Evolutionary conservation across 2,329 filamentous ascomycete genomes (phyloP).

Genomic region (Lizonia empirigonia): DNA sequence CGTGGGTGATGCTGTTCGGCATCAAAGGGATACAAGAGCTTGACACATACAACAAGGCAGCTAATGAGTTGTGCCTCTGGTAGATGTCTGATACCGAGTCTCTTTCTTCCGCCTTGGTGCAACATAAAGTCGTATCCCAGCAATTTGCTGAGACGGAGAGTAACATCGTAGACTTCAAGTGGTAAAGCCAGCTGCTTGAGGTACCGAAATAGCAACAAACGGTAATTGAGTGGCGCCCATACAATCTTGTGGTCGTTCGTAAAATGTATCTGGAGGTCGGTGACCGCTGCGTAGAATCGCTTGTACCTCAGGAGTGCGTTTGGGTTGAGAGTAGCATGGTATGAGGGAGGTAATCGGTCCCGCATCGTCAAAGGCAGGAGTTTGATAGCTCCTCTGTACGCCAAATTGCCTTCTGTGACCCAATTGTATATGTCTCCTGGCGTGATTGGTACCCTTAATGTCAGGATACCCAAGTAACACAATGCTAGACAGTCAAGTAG

Average conservation of each 20-base stretch:
- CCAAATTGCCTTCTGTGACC: conserved; percentile 69
- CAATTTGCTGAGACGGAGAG: conserved; percentile 61
- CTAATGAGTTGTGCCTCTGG: conserved; percentile 76
- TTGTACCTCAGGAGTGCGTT: conserved; percentile 56
- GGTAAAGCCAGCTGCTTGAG: conserved; percentile 76
- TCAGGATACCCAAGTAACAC: conserved; percentile 77
- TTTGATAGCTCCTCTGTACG: conserved; percentile 69
- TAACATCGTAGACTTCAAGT: conserved; percentile 67
- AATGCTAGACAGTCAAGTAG: conserved; percentile 76
- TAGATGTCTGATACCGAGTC: conserved; percentile 44
- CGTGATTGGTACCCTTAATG: conserved; percentile 77
- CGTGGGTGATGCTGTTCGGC: conserved; percentile 57
- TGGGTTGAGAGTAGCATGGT: conserved; percentile 64
- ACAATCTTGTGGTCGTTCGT: conserved; percentile 69
- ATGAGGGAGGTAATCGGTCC: conserved; percentile 66
- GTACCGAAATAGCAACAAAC: conserved; percentile 71
- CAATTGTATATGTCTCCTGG: conserved; percentile 74
- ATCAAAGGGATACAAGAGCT: conserved; percentile 79
- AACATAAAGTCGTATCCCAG: conserved; percentile 64
- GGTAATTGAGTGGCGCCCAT: conserved; percentile 74
- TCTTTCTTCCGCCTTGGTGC: conserved; percentile 45
- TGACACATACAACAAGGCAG: conserved; percentile 75
- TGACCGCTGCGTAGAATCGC: conserved; percentile 68
- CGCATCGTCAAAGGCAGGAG: conserved; percentile 68
- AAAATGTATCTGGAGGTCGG: conserved; percentile 68